Base-by-base conservation (phyloP, 2,329 filamentous ascomycete species). In the Stagonosporopsis vannaccii region DNA sequence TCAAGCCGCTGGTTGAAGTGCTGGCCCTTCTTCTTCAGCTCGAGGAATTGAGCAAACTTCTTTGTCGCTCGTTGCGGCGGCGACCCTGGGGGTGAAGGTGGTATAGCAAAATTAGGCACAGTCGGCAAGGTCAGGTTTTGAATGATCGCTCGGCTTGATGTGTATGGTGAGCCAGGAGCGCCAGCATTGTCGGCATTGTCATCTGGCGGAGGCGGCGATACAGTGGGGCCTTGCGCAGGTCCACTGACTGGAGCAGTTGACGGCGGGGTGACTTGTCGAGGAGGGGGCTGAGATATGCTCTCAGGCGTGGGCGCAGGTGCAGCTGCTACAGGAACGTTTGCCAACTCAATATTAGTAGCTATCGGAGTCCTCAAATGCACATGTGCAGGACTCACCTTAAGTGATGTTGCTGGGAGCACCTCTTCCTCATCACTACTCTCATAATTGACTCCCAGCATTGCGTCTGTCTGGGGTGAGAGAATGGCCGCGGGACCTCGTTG, bases 1-100 rank as follows among this genome's bases (percentile, higher is more conserved):
- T 89, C 85, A 8, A 95, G 79, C 59, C 89, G 87, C 65, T 86
- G 81, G 73, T 95, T 93, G 81, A 94, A 94, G 75, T 95, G 91
- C 15, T 87, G 81, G 4, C 88, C 88, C 60, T 88, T 85, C 68
- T 85, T 87, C 78, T 95, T 95, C n/a, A 94, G 82, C 41, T 85
- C 81, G 0, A 94, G 83, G 63, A 95, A 94, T 56, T 87, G 85
- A 60, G 86, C 83, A 65, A 94, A 89, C 66, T 91, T 92, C 63
- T 84, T 82, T 46, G 84, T 87, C 12, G 87, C 69, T 35, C 64
- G 67, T 37, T 75, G 73, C 19, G 77, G 76, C 13, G 78, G 77
- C 13, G 76, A 76, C 6, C 85, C 85, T 0, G 88, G 87, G 1
- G 90, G 90, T 4, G 90, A 92, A 9, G 85, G 81, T 0, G 90